phyloP scores from a whole-genome alignment of 495 filamentous ascomycete genomes.

The Cairneyella variabilis region DNA sequence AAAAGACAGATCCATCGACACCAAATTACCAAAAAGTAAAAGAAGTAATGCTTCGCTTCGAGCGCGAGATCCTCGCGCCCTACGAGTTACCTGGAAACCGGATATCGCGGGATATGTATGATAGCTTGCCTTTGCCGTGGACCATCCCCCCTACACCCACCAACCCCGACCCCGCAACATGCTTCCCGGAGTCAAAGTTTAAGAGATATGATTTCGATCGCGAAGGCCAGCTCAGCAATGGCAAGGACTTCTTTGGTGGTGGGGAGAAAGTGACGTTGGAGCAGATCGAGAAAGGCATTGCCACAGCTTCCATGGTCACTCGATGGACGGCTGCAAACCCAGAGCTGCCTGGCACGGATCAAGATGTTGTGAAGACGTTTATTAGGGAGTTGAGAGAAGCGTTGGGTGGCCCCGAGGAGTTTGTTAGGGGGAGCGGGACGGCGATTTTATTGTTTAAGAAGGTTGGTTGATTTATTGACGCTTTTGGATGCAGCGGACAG shows the following conservation, averaged over 20 bases:
- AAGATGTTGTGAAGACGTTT: conserved; percentile 23
- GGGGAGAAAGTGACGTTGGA: not conserved
- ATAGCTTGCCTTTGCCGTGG: conserved; percentile 49
- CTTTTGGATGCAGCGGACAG: too few relatives aligned
- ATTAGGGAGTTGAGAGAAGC: conserved; percentile 1
- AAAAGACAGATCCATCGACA: conserved; percentile 29
- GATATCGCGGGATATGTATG: conserved; percentile 35
- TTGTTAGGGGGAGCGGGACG: too few relatives aligned
- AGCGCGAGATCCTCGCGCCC: conserved; percentile 29
- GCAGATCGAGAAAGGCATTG: conserved; percentile 12
- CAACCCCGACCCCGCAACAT: conserved; percentile 11
- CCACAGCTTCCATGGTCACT: conserved; percentile 21
- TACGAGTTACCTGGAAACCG: conserved; percentile 37
- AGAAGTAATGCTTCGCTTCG: conserved; percentile 28
- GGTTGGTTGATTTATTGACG: too few relatives aligned
- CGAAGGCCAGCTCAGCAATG: conserved; percentile 20
- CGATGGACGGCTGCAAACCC: conserved; percentile 24
- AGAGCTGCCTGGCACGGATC: conserved; percentile 18
- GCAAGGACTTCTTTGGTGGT: conserved; percentile 19
- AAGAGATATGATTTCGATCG: conserved; percentile 19
- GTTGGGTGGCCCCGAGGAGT: too few relatives aligned
- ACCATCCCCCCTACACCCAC: conserved; percentile 27
- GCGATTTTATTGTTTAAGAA: too few relatives aligned
- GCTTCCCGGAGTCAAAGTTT: conserved; percentile 39
- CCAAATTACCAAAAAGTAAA: conserved; percentile 32